These are phyloP conservation scores for Coemansia interrupta DNA, from an alignment of 192 early-diverging fungal genomes.

Conservation along the genomic window DNA sequence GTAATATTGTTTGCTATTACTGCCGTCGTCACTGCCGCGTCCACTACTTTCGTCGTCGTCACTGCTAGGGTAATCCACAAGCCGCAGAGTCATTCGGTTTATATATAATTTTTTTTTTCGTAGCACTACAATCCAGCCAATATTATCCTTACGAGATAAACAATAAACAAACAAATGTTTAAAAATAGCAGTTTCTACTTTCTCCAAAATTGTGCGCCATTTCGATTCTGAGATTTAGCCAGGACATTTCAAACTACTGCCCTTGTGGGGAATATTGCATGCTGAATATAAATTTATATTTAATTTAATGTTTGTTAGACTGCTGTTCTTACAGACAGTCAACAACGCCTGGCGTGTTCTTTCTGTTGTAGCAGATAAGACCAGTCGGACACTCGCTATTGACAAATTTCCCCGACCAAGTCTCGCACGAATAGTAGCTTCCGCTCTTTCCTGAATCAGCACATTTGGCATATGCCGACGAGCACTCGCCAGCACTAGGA, in stretches of 20 bases:
- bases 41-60: conserved; percentile 35
- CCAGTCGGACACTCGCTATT: conserved; percentile 28
- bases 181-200: conserved; percentile 1
- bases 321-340: neutral
- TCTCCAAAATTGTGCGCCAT: no score
- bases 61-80: conserved; percentile 43
- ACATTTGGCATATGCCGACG: conserved; percentile 40
- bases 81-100: conserved; percentile 18
- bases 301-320: neutral
- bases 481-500: conserved; percentile 26
- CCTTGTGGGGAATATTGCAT: conserved; percentile 3
- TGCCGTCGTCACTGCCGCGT: conserved; percentile 2
- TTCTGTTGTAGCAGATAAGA: conserved; percentile 21
- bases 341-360: conserved; percentile 28
- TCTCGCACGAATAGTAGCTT: conserved; percentile 37
- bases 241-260: no score
- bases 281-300: neutral
- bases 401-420: conserved; percentile 43
- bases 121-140: neutral
- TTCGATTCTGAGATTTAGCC: no score
- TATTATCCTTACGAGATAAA: neutral
- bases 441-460: conserved; percentile 28
- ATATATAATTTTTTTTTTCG: neutral
- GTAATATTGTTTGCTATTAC: conserved; percentile 11
- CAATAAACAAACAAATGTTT: neutral